Base-by-base conservation (phyloP, 2,329 filamentous ascomycete species). In the Xenosphaeropsis pyriputrescens region DNA sequence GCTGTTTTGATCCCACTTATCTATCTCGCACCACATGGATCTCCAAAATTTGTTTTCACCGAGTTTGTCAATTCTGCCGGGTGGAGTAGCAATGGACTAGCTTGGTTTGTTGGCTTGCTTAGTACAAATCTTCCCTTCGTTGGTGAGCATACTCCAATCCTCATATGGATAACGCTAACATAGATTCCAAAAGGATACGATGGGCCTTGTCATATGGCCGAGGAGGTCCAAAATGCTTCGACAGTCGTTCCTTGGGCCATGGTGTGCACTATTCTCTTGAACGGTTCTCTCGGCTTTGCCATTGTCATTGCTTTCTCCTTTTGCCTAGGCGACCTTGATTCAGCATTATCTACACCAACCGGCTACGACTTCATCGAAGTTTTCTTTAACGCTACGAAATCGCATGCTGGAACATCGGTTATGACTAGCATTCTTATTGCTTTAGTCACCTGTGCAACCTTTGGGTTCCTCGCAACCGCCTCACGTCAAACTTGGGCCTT, bases 341-440 rank as follows among this genome's bases (percentile, higher is more conserved):
- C 49, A 26, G 51, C 63, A 1, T 49, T 68, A 5, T 38, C 48
- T 2, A 57, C 59, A 0, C 49, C 55, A 1, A 67, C 62, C 8
- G 59, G 59, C 0, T 67, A 61, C 41, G 61, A 68, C 6, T 62
- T 68, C 52, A 59, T 66, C 47, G 60, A 67, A 19, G 62, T 72
- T 30, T 70, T 73, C 40, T 47, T 52, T 32, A 51, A 65, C 39
- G 61, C 62, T 3, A 64, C 63, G 2, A 43, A 51, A 19, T 64
- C 57, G 17, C 47, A 51, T 2, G 56, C 54, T 2, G 66, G 60
- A 2, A 62, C 65, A 2, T 64, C 62, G 6, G 58, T 61, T 11
- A 63, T 72, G 58, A 57, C 60, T 0, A 56, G 59, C 2, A 53
- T 67, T 8, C 56, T 67, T 11, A 53, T 57, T 29, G 48, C 57